Evolutionary conservation across 768 basidiomycete genomes (phyloP).

Genomic region (Clitopilus hobsonii): DNA sequence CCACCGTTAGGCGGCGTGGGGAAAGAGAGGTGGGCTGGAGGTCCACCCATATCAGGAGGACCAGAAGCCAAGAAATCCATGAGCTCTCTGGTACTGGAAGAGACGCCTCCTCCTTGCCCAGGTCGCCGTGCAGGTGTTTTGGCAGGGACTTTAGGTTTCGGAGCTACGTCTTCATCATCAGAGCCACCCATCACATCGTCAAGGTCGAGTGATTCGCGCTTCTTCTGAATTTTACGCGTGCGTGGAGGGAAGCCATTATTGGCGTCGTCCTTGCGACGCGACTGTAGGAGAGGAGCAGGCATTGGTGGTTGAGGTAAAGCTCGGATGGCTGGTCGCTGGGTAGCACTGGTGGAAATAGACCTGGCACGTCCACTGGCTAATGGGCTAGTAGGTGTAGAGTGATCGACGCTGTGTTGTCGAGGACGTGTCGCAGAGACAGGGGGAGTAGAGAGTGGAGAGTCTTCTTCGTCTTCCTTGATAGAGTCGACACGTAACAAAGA

Average conservation of each 20-base stretch:
- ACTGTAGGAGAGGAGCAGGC: constrained; percentile 22
- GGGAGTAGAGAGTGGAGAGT: constrained; percentile 26
- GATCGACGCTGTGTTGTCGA: constrained; percentile 43
- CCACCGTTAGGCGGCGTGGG: constrained; percentile 22
- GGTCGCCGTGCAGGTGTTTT: constrained; percentile 15
- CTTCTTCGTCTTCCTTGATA: constrained; percentile 65
- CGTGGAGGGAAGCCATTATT: constrained; percentile 38
- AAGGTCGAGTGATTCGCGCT: constrained; percentile 67
- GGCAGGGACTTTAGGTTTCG: constrained; percentile 14
- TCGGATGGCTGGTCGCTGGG: constrained; percentile 18
- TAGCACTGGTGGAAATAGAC: constrained; percentile 35
- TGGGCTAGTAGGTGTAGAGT: constrained; percentile 28
- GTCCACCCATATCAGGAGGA: constrained; percentile 52
- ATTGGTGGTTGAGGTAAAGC: constrained; percentile 26
- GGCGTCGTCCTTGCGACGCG: constrained; percentile 16
- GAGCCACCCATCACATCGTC: constrained; percentile 73
- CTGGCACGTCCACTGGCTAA: constrained; percentile 30
- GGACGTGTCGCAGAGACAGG: constrained; percentile 24
- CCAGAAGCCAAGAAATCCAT: constrained; percentile 55
- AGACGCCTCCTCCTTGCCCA: constrained; percentile 22
- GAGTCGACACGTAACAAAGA: constrained; percentile 57
- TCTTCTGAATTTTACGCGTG: constrained; percentile 47
- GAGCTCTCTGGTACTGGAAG: constrained; percentile 45
- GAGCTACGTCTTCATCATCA: constrained; percentile 47
- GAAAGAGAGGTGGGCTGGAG: constrained; percentile 40